Evolutionary conservation across 768 basidiomycete species (phyloP).

Genomic region (Leccinum olivaceopallidum): DNA sequence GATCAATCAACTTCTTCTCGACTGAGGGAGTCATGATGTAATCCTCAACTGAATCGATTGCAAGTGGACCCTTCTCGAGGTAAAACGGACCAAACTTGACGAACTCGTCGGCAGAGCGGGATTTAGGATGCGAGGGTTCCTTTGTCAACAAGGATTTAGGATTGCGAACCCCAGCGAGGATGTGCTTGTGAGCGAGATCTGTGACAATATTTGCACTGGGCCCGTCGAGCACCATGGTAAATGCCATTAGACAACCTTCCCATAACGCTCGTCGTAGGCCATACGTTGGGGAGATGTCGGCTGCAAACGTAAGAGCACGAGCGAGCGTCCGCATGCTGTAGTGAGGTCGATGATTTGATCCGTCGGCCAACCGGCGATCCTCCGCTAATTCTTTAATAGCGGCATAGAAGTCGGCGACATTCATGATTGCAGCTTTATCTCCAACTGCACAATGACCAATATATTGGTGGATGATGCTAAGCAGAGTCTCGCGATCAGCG

Average conservation of each 20-base stretch:
- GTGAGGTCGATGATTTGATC: constrained; percentile 89
- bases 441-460: constrained; percentile 81
- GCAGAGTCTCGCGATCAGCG: constrained; percentile 83
- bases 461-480: constrained; percentile 86
- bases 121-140: constrained; percentile 56
- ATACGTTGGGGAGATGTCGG: constrained; percentile 74
- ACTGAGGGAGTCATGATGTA: constrained; percentile 97
- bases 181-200: constrained; percentile 69
- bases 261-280: constrained; percentile 85
- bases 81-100: constrained; percentile 92
- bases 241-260: constrained; percentile 98
- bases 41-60: constrained; percentile 64
- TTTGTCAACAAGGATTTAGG: constrained; percentile 70
- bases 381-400: constrained; percentile 77
- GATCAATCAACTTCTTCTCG: constrained; percentile 87
- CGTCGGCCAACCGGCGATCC: constrained; percentile 82
- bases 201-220: constrained; percentile 68
- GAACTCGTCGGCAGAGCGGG: constrained; percentile 52
- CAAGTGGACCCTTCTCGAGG: constrained; percentile 74
- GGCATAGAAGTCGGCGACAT: constrained; percentile 89
- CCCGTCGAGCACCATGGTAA: constrained; percentile 90
- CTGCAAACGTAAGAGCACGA: constrained; percentile 87
- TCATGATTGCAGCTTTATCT: constrained; percentile 85
- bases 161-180: constrained; percentile 81
- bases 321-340: constrained; percentile 97